These are phyloP conservation scores for Oenanthe javanica DNA, from an alignment of 140 eudicot species.

Conservation along the genomic window DNA sequence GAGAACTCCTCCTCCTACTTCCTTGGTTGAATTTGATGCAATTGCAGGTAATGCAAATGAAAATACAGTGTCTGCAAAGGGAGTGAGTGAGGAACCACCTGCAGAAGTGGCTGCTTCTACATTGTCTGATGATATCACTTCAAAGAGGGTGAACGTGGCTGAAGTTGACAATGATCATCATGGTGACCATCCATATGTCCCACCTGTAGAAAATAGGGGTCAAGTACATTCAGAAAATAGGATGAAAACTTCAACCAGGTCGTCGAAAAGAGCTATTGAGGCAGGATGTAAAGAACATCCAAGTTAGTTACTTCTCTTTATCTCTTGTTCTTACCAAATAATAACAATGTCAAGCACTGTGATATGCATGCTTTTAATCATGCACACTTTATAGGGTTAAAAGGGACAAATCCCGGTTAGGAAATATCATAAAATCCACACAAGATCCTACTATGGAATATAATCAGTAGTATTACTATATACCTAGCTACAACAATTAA, in stretches of 20 bases:
- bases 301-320: constrained; percentile 9
- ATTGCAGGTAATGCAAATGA: neutral
- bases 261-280: neutral
- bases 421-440: neutral
- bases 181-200: neutral
- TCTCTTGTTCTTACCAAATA: neutral
- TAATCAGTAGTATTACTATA: too few relatives aligned
- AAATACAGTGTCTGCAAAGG: constrained; percentile 6
- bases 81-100: neutral
- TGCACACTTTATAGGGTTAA: neutral
- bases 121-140: neutral
- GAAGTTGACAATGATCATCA: neutral
- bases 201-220: neutral
- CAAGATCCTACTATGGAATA: neutral
- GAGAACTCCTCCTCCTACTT: neutral
- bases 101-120: neutral
- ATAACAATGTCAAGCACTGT: constrained; percentile 1
- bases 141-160: neutral
- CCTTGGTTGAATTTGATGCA: neutral
- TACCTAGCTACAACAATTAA: neutral
- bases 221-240: neutral
- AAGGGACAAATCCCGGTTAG: neutral
- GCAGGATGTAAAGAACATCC: neutral
- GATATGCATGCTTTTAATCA: neutral
- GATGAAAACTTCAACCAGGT: constrained; percentile 1